Evolutionary conservation across 139 green algal genomes (phyloP).

Genomic region (Penium margaritaceum): DNA sequence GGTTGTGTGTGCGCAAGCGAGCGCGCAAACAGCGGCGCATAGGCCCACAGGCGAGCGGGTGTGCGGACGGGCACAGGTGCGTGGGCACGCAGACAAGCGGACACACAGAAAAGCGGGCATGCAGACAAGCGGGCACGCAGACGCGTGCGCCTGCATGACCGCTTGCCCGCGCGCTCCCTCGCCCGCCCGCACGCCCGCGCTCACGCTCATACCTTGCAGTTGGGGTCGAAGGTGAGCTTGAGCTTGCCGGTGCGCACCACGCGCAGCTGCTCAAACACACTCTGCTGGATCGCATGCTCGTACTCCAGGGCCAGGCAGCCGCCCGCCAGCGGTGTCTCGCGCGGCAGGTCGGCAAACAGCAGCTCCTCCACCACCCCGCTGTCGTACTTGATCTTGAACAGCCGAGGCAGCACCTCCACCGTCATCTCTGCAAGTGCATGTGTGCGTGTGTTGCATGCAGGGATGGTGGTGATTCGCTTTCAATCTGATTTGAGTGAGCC

Average conservation of each 20-base stretch:
- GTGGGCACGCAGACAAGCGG: too few relatives aligned
- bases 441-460: too few relatives aligned
- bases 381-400: conserved; percentile 57
- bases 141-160: background rate
- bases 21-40: too few relatives aligned
- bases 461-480: too few relatives aligned
- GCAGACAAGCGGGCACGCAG: background rate
- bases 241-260: conserved; percentile 43
- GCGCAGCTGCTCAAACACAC: conserved; percentile 47
- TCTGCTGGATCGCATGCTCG: conserved; percentile 43
- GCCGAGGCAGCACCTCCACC: conserved; percentile 47
- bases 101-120: too few relatives aligned
- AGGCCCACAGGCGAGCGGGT: too few relatives aligned
- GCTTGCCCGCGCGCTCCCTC: too few relatives aligned
- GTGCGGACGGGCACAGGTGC: too few relatives aligned
- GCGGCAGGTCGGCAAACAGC: conserved; percentile 45
- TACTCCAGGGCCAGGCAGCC: conserved; percentile 39
- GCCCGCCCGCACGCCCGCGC: too few relatives aligned
- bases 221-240: conserved; percentile 13
- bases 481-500: too few relatives aligned
- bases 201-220: conserved; percentile 24
- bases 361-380: conserved; percentile 51
- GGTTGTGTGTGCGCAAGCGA: too few relatives aligned
- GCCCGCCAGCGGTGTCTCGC: conserved; percentile 39
- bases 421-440: conserved; percentile 47